Conservation (phyloP, 495 filamentous ascomycete species). For the Rhizodiscina lignyota region DNA sequence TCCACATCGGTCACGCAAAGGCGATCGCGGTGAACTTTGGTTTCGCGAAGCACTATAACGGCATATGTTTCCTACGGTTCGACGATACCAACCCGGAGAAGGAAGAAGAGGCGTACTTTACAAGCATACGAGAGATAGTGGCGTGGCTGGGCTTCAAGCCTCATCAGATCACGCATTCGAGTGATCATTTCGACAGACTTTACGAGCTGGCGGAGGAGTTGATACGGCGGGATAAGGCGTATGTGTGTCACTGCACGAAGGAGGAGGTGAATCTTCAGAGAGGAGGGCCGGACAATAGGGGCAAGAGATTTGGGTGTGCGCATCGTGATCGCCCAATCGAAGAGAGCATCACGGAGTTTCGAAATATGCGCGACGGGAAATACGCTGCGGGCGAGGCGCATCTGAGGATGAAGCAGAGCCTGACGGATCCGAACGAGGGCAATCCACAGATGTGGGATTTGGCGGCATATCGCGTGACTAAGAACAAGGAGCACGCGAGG, state of each 20-base stretch:
- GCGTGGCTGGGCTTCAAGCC: conserved; percentile 28
- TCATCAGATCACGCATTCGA: conserved; percentile 57
- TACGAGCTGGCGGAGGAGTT: conserved; percentile 82
- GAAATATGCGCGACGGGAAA: conserved; percentile 79
- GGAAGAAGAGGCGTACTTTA: conserved; percentile 28
- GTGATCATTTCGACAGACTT: conserved; percentile 70
- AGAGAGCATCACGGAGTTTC: conserved; percentile 66
- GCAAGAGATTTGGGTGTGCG: conserved; percentile 55
- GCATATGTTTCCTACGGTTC: conserved; percentile 39
- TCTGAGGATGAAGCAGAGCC: conserved; percentile 81
- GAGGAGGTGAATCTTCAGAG: conserved; percentile 70
- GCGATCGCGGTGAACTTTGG: conserved; percentile 97
- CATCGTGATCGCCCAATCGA: conserved; percentile 61
- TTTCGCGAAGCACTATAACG: conserved; percentile 73
- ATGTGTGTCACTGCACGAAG: conserved; percentile 57
- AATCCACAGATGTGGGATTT: conserved; percentile 52
- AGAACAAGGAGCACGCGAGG: conserved; percentile 39
- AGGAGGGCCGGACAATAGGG: conserved; percentile 49
- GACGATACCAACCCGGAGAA: conserved; percentile 30
- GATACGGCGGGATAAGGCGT: conserved; percentile 54
- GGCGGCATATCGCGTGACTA: conserved; percentile 57
- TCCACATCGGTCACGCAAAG: conserved; percentile 88
- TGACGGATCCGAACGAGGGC: conserved; percentile 23
- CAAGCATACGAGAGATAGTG: conserved; percentile 25
- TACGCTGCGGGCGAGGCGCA: conserved; percentile 79